Conservation (phyloP, 768 basidiomycete genomes). For the Agaricus blazei region DNA sequence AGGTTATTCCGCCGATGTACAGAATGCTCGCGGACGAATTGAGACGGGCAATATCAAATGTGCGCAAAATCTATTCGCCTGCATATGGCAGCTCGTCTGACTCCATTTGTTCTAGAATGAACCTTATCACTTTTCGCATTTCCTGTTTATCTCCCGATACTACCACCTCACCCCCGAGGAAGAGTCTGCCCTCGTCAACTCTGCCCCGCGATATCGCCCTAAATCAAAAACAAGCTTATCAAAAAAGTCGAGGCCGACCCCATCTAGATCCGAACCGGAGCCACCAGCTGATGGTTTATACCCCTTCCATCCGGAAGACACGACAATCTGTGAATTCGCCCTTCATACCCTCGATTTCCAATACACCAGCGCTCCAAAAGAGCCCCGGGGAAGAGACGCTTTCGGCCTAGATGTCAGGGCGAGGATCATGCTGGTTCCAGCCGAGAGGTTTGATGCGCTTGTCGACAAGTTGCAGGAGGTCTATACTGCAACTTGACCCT, state of each 20-base stretch:
- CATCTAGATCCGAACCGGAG: conserved; percentile 12
- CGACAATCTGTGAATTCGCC: conserved; percentile 56
- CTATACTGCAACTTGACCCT: background rate
- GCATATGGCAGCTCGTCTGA: background rate
- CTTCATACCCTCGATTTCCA: conserved; percentile 44
- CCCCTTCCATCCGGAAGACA: conserved; percentile 86
- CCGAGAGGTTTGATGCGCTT: conserved; percentile 2
- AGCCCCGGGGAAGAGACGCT: conserved; percentile 50
- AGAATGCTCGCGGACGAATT: conserved; percentile 83
- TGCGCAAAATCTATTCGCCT: conserved; percentile 24
- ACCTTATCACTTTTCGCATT: conserved; percentile 69
- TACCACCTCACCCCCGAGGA: conserved; percentile 73
- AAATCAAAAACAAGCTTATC: conserved; percentile 28
- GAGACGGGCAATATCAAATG: conserved; percentile 63
- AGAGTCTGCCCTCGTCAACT: conserved; percentile 47
- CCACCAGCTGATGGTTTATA: conserved; percentile 49
- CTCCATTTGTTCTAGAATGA: conserved; percentile 32
- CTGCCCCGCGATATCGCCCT: conserved; percentile 33
- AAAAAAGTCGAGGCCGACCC: conserved; percentile 14
- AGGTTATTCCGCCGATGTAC: conserved; percentile 90
- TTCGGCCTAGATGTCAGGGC: conserved; percentile 73
- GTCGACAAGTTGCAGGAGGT: conserved; percentile 5
- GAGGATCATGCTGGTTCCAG: conserved; percentile 58
- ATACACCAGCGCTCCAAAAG: conserved; percentile 45
- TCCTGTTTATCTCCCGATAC: conserved; percentile 70